phyloP scores from a whole-genome alignment of 1,284 basidiomycete genomes.

The Marasmius oreades region DNA sequence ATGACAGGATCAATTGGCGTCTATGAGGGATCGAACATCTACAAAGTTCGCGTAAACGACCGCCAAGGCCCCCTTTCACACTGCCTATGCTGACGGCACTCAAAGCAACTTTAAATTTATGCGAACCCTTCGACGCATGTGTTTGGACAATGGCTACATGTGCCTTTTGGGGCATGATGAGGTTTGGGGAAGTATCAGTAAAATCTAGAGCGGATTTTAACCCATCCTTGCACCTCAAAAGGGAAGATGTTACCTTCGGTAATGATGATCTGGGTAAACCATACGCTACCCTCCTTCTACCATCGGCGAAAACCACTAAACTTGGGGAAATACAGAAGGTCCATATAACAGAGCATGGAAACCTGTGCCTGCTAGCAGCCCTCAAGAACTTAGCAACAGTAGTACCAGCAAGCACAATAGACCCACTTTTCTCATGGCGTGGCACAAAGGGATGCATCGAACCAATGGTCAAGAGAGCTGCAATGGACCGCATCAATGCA shows the following conservation, averaged over 20 bases:
- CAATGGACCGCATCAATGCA: constrained; percentile 25
- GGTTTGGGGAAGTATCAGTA: constrained; percentile 12
- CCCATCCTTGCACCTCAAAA: not conserved
- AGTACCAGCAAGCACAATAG: constrained; percentile 22
- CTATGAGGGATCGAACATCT: constrained; percentile 6
- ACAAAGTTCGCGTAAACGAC: not conserved
- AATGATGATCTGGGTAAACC: constrained; percentile 19
- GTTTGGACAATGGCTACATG: not conserved
- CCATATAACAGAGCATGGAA: constrained; percentile 21
- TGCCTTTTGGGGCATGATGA: constrained; percentile 13
- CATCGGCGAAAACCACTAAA: constrained; percentile 31
- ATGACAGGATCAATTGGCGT: constrained; percentile 15
- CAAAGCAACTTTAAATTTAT: not conserved
- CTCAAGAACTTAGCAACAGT: constrained; percentile 26
- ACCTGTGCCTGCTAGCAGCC: constrained; percentile 26
- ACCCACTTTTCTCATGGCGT: constrained; percentile 29
- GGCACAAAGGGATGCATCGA: constrained; percentile 15
- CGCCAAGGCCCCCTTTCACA: constrained; percentile 8
- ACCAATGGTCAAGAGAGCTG: constrained; percentile 25
- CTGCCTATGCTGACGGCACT: constrained; percentile 4
- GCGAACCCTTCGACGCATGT: constrained; percentile 6
- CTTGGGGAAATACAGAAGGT: constrained; percentile 29
- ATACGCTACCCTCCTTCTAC: constrained; percentile 26
- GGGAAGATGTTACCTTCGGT: constrained; percentile 13
- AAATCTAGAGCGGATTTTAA: not conserved